Base-by-base conservation (phyloP, 768 basidiomycete genomes). In the Lactarius hengduanensis region DNA sequence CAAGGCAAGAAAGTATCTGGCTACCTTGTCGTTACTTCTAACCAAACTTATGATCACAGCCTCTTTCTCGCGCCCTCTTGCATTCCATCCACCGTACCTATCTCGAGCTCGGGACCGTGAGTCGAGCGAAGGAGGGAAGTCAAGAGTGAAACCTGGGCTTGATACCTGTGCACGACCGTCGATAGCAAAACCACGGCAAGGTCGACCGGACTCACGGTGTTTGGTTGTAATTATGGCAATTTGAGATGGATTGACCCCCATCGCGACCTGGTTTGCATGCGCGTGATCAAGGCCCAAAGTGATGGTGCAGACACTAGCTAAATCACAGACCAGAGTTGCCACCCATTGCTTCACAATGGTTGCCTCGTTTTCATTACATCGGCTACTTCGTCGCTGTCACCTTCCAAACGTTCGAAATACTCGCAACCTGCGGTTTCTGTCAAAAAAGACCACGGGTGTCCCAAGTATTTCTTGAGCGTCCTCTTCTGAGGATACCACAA, bases 31-130 rank as follows among this genome's bases (percentile, higher is more conserved):
- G 72, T 98, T 99, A 70, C 94, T 96, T 30, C 97, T 82, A 2
- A 98, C 97, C 4, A 99, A 84, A 70, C 87, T 92, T 61, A 99
- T 91, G 28, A 98, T 85, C 45, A 98, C 86, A 0, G 94, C 94
- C 62, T 98, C 94, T 71, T 94, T 94, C 75, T 99, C 96, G 58
- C 97, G 85, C 0, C 96, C 96, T 79, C 96, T 79, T 99, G 97
- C 88, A 98, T 92, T 0, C 95, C 94, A 73, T 98, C 97, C 1
- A 98, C 95, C 0, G 91, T 93, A 1, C 96, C 97, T 54, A 97
- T 93, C 71, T 98, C 95, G 0, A 98, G 82, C 30, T 79, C 78
- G 0, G 80, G 75, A 0, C 90, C 90, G 71, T 91, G 82, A n/a
- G 78, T 74, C 0, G 89, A 86, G 28, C 90, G 86, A 22, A 99